Evolutionary conservation across 345 rosid genomes (phyloP), one percentile per base, ranked within the genome.

Genomic region (Odontarrhena argentea): DNA sequence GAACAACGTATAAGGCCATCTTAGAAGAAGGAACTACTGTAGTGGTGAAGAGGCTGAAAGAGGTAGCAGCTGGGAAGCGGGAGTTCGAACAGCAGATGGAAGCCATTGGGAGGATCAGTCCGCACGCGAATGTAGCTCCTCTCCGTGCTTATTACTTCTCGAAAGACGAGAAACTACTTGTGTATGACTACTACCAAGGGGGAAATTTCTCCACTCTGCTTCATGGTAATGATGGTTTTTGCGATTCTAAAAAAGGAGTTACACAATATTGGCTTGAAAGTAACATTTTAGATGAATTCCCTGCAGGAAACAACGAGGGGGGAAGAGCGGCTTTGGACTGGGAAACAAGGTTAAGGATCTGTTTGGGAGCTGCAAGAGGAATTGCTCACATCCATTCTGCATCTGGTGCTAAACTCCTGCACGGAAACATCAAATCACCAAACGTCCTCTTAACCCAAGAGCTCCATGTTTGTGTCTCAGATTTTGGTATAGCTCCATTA

Each of bases 11-110:
- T 67, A 94, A 94, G 77, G 99, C 96, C 56, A 79, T 84, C 63
- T 74, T 91, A 77, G 99, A 94, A 71, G 97, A 94, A 26, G 99
- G 96, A 59, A 87, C 82, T 24, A 80, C 81, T 0, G 95, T 88
- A 70, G 99, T 84, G 12, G 97, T 91, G 76, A 94, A 91, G 85
- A 83, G 96, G 80, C 63, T 91, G 68, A 90, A 81, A 74, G 96
- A 94, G 67, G 81, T 84, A 52, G 83, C 80, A 57, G 83, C 75
- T 1, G 99, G 93, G 59, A 94, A 84, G 77, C 80, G 82, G 65
- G 99, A 94, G 68, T 94, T 94, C 41, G 99, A 94, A 72, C 97
- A 84, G 66, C 97, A 94, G 68, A 87, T 94, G 96, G 96, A 91
- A 71, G 76, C 35, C 22, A 86, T 87, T 28, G 96, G 89, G 34